A percentile compares a stretch with the other conserved stretches of the same genome.
Evolutionary conservation across 495 filamentous ascomycete species (phyloP).

Genomic region (Gamarada debralockiae): DNA sequence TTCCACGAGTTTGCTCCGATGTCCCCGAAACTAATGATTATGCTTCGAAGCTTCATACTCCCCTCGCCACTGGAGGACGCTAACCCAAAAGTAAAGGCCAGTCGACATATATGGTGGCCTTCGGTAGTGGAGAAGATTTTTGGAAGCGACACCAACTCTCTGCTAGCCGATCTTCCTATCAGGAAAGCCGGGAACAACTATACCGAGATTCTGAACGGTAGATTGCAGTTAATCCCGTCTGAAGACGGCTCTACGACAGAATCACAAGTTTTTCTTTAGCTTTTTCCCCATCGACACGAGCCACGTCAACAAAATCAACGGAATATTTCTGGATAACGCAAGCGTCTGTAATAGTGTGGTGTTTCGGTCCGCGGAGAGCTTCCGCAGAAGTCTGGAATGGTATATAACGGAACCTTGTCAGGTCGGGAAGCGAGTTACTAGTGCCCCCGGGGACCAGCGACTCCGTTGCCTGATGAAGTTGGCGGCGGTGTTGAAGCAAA

Average conservation of each 20-base stretch:
- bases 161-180: slow-evolving; percentile 36
- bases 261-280: slow-evolving; percentile 36
- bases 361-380: neutral
- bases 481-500: neutral
- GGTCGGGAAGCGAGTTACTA: neutral
- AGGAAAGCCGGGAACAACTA: slow-evolving; percentile 36
- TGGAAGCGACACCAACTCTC: neutral
- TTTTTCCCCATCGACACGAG: slow-evolving; percentile 31
- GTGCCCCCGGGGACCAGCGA: neutral
- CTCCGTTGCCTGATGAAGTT: neutral
- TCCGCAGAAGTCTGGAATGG: neutral
- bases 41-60: slow-evolving; percentile 32
- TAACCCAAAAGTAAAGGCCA: slow-evolving; percentile 4
- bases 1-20: slow-evolving; percentile 45
- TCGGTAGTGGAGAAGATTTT: slow-evolving; percentile 3
- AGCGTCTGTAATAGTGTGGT: slow-evolving; percentile 30
- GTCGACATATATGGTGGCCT: too few species aligned
- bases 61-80: slow-evolving; percentile 27
- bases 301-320: slow-evolving; percentile 40
- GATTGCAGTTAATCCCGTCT: slow-evolving; percentile 6
- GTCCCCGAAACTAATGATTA: slow-evolving; percentile 46
- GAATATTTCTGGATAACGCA: slow-evolving; percentile 33
- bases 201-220: slow-evolving; percentile 26
- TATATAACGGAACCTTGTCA: neutral
- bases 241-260: slow-evolving; percentile 14